Evolutionary conservation across 768 basidiomycete genomes (phyloP).

Genomic region (Chiua virens): DNA sequence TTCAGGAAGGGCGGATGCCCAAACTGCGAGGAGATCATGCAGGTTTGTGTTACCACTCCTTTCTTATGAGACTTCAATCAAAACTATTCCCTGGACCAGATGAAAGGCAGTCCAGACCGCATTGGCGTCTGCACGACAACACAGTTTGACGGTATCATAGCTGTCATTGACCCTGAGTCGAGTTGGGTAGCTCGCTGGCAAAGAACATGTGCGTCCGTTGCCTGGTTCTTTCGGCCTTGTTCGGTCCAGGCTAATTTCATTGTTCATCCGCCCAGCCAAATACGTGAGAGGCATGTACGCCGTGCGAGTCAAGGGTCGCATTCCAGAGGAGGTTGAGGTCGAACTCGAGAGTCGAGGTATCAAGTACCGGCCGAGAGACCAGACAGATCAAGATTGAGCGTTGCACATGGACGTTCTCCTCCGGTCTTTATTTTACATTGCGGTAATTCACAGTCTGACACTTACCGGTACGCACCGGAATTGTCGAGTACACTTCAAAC

Average conservation of each 20-base stretch:
- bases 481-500: too few relatives aligned
- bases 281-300: slow-evolving; percentile 93
- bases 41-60: slow-evolving; percentile 50
- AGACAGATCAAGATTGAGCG: slow-evolving; percentile 66
- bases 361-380: slow-evolving; percentile 84
- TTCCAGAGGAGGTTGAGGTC: slow-evolving; percentile 83
- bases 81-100: slow-evolving; percentile 44
- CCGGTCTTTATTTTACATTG: not conserved
- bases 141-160: slow-evolving; percentile 89
- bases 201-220: slow-evolving; percentile 67
- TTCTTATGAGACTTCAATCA: not conserved
- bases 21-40: slow-evolving; percentile 94
- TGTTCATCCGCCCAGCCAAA: slow-evolving; percentile 57
- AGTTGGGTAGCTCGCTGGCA: slow-evolving; percentile 99
- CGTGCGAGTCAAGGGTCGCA: slow-evolving; percentile 79
- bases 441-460: not conserved
- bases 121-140: slow-evolving; percentile 87
- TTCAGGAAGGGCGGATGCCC: slow-evolving; percentile 89
- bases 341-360: slow-evolving; percentile 77
- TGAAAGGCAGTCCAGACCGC: slow-evolving; percentile 84
- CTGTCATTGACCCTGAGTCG: slow-evolving; percentile 78
- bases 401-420: slow-evolving; percentile 6
- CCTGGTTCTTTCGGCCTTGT: not conserved
- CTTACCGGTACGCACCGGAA: not conserved
- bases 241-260: slow-evolving; percentile 1